Evolutionary conservation across 2,329 filamentous ascomycete genomes (phyloP), one percentile per base, ranked within the genome.

Genomic region (Diaporthe destruens): DNA sequence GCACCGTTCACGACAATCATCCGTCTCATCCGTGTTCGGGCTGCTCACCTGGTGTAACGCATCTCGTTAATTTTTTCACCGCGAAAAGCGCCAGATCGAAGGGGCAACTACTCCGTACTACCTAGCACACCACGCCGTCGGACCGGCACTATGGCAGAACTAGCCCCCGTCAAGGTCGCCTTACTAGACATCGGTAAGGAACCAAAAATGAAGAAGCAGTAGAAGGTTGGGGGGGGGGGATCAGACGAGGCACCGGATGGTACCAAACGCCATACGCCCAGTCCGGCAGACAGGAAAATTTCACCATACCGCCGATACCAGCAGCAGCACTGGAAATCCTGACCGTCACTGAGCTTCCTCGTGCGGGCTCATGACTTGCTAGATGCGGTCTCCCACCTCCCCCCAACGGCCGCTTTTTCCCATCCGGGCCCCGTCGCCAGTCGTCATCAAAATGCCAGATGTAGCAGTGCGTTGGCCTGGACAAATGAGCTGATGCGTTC

Each of bases 181-280:
- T 80, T 90, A 77, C 85, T 90, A 76, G 88, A 90, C 80, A 90
- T 90, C 79, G 88, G 88, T 90, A 84, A 85, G 77, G 44, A 66
- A 47, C 47, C 42, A 36, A 49, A 29, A 61, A 70, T 42, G 44
- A 57, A 20, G 32, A 36, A 53, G 39, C n/a, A 34, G 16, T 12
- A 42, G 39, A 42, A 42, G 39, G 12, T 8, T 8, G 12, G 12
- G 5, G 12, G 39, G 11, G 11, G 11, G 12, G 36, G n/a, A 34
- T 36, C 61, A 68, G 63, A 69, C 39, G 44, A 61, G 32, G 32
- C 68, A 56, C 67, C 51, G 34, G 34, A 54, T 51, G 34, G 47
- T 32, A 32, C 63, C 63, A 36, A 14, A 25, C 54, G 57, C 56
- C 36, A 51, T 36, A 9, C n/a, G 23, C 63, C 63, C 67, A 65